phyloP scores from a whole-genome alignment of 768 basidiomycete genomes.

The Calocera viscosa region DNA sequence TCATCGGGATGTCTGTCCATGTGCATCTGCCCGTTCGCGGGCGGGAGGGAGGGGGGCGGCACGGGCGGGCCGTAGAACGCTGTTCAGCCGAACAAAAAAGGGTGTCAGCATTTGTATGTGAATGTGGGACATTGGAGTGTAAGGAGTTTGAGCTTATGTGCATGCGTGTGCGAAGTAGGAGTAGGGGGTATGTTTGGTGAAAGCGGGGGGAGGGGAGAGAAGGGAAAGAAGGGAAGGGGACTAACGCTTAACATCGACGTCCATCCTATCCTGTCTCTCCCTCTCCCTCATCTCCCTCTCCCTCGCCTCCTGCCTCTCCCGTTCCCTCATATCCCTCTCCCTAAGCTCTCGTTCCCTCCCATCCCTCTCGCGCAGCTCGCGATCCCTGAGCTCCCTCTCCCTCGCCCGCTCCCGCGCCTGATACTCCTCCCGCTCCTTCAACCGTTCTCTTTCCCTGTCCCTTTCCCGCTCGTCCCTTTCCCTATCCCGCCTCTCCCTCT shows the following conservation, averaged over 20 bases:
- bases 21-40: background rate
- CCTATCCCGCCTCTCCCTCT: background rate
- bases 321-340: constrained; percentile 6
- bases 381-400: background rate
- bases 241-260: constrained; percentile 7
- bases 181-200: no score
- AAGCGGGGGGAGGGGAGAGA: background rate
- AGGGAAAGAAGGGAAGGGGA: background rate
- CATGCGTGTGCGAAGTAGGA: background rate
- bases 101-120: background rate
- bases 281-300: constrained; percentile 5
- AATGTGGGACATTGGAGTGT: background rate
- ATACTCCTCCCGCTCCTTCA: constrained; percentile 1
- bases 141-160: background rate
- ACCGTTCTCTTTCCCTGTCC: background rate
- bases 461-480: background rate
- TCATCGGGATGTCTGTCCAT: background rate
- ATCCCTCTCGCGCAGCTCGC: background rate
- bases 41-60: background rate
- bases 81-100: background rate
- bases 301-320: background rate
- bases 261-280: constrained; percentile 7
- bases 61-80: constrained; percentile 1
- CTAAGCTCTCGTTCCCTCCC: background rate
- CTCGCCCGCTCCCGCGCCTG: background rate